These are phyloP conservation scores for Phytophthora niederhauseri DNA, from an alignment of 352 stramenopile genomes.

Conservation along the genomic window DNA sequence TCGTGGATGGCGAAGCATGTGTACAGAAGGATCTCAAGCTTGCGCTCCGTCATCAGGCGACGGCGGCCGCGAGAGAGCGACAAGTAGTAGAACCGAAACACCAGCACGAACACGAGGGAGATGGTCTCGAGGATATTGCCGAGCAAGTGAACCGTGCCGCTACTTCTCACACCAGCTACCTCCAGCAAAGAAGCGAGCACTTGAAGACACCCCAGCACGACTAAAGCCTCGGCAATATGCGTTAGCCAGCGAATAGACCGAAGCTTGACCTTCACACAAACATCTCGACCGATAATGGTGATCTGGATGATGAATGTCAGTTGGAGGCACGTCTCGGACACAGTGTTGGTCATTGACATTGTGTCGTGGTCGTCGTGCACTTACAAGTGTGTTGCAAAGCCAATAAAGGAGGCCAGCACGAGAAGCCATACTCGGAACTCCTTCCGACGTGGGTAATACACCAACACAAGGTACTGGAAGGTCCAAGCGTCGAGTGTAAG, in stretches of 20 bases:
- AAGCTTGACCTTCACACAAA: slow-evolving; percentile 35
- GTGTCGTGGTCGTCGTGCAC: slow-evolving; percentile 21
- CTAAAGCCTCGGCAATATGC: slow-evolving; percentile 29
- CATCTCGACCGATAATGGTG: slow-evolving; percentile 37
- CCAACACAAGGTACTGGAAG: slow-evolving; percentile 43
- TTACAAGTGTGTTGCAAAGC: slow-evolving; percentile 35
- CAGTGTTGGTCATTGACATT: slow-evolving; percentile 33
- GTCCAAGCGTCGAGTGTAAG: slow-evolving; percentile 40
- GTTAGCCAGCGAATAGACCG: slow-evolving; percentile 32
- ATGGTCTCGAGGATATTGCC: slow-evolving; percentile 26
- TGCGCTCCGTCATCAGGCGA: slow-evolving; percentile 13
- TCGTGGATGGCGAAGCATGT: slow-evolving; percentile 25
- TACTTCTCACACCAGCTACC: background rate
- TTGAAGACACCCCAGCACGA: slow-evolving; percentile 17
- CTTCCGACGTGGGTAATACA: slow-evolving; percentile 35
- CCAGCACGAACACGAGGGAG: slow-evolving; percentile 31
- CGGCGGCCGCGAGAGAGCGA: slow-evolving; percentile 22
- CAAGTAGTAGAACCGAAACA: slow-evolving; percentile 40
- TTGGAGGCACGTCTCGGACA: slow-evolving; percentile 41
- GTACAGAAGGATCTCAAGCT: slow-evolving; percentile 25
- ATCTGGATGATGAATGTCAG: slow-evolving; percentile 51
- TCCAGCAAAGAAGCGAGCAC: slow-evolving; percentile 7
- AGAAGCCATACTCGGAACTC: slow-evolving; percentile 36
- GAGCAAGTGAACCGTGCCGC: slow-evolving; percentile 6
- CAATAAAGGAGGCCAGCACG: slow-evolving; percentile 27